Evolutionary conservation across 1,284 basidiomycete genomes (phyloP).

Genomic region (Limonomyces culmigenus): DNA sequence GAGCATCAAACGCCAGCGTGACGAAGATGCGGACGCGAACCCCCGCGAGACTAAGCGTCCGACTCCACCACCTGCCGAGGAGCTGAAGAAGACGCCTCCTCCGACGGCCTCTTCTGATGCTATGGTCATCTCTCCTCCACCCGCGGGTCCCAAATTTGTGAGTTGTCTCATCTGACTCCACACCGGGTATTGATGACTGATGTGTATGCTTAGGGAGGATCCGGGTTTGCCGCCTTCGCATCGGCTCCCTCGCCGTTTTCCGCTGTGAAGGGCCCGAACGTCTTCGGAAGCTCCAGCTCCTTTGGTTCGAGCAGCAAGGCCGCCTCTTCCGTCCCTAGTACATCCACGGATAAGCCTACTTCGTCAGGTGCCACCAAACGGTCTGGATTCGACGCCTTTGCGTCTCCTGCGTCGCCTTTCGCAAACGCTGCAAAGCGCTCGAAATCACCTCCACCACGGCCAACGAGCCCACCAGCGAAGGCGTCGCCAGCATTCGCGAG

Average conservation of each 20-base stretch:
- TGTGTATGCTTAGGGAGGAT: conserved; percentile 22
- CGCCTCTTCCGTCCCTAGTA: conserved; percentile 10
- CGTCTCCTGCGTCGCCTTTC: conserved; percentile 44
- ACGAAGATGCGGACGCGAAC: conserved; percentile 40
- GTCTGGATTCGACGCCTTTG: conserved; percentile 47
- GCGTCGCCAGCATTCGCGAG: conserved; percentile 12
- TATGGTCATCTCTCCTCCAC: conserved; percentile 18
- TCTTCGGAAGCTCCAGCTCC: conserved; percentile 31
- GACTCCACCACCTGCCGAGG: conserved; percentile 47
- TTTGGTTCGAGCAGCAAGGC: conserved; percentile 8
- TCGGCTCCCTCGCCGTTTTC: conserved; percentile 54
- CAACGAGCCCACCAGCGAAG: not conserved
- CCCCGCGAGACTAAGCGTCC: conserved; percentile 44
- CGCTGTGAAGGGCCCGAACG: conserved; percentile 43
- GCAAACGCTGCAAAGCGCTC: conserved; percentile 12
- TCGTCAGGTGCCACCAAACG: conserved; percentile 9
- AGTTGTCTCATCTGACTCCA: conserved; percentile 11
- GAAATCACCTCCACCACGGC: not conserved
- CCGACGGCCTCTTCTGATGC: no score
- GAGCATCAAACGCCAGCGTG: conserved; percentile 31
- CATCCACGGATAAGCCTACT: conserved; percentile 6
- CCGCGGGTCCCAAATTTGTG: conserved; percentile 37
- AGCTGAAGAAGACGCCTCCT: conserved; percentile 6
- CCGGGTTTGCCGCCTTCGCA: conserved; percentile 64
- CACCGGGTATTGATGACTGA: not conserved